Evolutionary conservation across 345 rosid genomes (phyloP), one percentile per base, ranked within the genome.

Genomic region (Sapria himalayana): DNA sequence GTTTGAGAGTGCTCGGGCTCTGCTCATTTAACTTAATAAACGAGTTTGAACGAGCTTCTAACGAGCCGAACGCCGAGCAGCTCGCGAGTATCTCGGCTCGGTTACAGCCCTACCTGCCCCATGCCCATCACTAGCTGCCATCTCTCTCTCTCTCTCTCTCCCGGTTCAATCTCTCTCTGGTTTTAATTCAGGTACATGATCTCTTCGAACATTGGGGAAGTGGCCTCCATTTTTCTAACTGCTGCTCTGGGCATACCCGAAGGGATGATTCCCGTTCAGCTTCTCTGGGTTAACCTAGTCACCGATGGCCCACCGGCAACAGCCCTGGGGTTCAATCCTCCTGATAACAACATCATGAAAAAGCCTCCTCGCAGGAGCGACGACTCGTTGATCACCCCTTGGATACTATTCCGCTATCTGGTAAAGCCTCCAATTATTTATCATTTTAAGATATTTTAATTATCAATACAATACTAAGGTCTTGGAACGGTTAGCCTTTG

Each of bases 271-370:
- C 98, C 95, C 0, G 98, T 89, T 39, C 98, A 89, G 68, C 94
- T 89, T 67, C 78, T 89, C 37, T 89, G 98, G 98, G 98, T 89
- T 18, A 89, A 89, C 61, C 94, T 89, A 17, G 98, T 89, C 15
- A 89, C 98, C 0, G 98, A 89, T 41, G 95, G 98, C 14, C 98
- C 98, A 19, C 95, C 98, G 33, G 98, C 98, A 27, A 89, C 98
- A 5, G 98, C 98, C 38, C 49, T 89, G 40, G 98, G 98, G 43
- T 89, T 89, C 61, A 89, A 89, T 38, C 98, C 98, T 7, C 91
- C 95, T 22, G 98, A 89, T 57, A 77, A 60, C 7, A 94, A 79
- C 52, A 66, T 89, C 8, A 89, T 89, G 98, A 72, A 66, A 65
- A 89, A 89, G 62, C 91, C 93, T 45, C 94, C 98, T 1, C 64